These are phyloP conservation scores for Phaeoacremonium minimum DNA, from an alignment of 2,329 filamentous ascomycete genomes.

Conservation along the genomic window DNA sequence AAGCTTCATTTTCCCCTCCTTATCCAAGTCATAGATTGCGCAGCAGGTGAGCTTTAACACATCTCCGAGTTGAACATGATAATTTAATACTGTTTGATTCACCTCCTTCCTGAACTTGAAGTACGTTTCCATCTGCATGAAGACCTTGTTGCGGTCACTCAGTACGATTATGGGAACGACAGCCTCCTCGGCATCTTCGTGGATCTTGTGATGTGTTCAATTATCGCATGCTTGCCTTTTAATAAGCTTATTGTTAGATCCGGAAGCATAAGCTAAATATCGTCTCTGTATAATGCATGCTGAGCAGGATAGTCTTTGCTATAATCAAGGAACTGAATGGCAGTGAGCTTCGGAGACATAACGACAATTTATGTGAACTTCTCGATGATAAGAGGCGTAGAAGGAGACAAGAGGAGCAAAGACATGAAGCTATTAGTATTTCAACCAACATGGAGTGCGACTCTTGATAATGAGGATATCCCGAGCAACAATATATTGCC, in stretches of 20 bases:
- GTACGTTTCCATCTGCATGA: constrained; percentile 1
- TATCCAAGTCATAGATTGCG: constrained; percentile 1
- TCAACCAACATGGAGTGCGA: neutral
- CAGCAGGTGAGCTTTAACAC: neutral
- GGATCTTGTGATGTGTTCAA: neutral
- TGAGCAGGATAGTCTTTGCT: neutral
- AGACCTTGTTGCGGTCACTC: neutral
- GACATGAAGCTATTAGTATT: neutral
- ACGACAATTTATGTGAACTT: neutral
- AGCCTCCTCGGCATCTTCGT: neutral
- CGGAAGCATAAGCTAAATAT: constrained; percentile 1
- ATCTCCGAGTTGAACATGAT: neutral
- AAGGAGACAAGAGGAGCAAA: no score
- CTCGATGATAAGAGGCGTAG: no score
- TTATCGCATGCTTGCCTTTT: constrained; percentile 1
- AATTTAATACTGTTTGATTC: neutral
- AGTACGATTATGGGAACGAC: neutral
- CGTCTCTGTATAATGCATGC: neutral
- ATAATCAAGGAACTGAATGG: constrained; percentile 1
- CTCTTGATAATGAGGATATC: neutral
- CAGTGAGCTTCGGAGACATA: neutral
- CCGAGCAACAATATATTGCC: neutral
- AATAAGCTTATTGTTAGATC: neutral
- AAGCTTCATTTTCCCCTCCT: neutral
- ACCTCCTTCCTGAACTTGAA: constrained; percentile 1